A percentile compares a stretch with the other conserved stretches of the same genome.
Conservation (phyloP, 2,329 filamentous ascomycete species). For the Ascocoryne sarcoides region DNA sequence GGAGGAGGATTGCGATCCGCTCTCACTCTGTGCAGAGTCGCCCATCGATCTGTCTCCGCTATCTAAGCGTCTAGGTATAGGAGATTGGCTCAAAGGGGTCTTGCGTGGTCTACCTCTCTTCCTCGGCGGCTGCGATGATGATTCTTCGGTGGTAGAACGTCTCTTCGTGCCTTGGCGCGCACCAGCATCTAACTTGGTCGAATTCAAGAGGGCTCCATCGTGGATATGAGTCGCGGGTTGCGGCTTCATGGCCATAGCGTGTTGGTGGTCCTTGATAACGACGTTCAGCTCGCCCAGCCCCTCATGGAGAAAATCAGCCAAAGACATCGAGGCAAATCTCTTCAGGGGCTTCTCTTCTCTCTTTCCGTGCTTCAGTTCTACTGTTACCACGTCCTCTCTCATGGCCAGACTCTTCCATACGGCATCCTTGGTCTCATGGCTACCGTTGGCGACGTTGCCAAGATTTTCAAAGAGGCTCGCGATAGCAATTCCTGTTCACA, state of each 20-base stretch:
- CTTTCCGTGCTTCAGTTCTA: background rate
- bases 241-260: background rate
- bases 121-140: too few relatives aligned
- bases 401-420: conserved; percentile 10
- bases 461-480: conserved; percentile 7
- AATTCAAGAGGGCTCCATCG: background rate
- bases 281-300: too few relatives aligned
- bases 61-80: conserved; percentile 1
- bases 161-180: too few relatives aligned
- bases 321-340: background rate
- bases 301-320: too few relatives aligned
- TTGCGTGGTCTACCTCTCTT: too few relatives aligned
- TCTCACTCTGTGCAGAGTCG: too few relatives aligned
- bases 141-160: too few relatives aligned
- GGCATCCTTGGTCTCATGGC: conserved; percentile 4
- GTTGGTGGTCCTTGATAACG: too few relatives aligned
- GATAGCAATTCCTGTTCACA: conserved; percentile 8
- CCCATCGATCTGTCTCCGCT: conserved; percentile 4
- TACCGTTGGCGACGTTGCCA: conserved; percentile 1
- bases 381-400: conserved; percentile 3
- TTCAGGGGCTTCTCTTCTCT: background rate
- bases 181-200: too few relatives aligned
- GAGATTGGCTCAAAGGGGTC: background rate
- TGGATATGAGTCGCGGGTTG: background rate
- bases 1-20: too few relatives aligned